Conservation (phyloP, 306 rosid species). For the Lupinus albus region DNA sequence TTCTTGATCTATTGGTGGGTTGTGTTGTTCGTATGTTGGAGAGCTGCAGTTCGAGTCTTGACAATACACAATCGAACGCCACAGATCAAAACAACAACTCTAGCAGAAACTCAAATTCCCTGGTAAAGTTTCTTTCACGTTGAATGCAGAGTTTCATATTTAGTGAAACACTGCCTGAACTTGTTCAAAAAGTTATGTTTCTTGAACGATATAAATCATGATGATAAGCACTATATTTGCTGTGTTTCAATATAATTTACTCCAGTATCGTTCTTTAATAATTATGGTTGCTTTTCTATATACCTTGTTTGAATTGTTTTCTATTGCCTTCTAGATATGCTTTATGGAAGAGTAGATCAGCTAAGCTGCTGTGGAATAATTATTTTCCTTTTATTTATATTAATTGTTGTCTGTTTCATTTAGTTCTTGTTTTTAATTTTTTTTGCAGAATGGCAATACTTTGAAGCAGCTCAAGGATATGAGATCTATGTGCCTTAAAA, state of each 20-base stretch:
- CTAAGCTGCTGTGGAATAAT: constrained; percentile 4
- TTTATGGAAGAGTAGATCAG: constrained; percentile 2
- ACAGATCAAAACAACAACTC: constrained; percentile 40
- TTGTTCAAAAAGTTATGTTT: constrained; percentile 20
- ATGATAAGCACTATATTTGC: constrained; percentile 1
- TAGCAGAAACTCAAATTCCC: constrained; percentile 30
- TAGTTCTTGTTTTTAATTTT: constrained; percentile 29
- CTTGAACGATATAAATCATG: constrained; percentile 1
- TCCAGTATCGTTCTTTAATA: constrained; percentile 1
- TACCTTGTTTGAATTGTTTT: constrained; percentile 23
- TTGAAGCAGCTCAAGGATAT: constrained; percentile 78
- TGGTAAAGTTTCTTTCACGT: constrained; percentile 55
- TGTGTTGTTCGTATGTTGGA: constrained; percentile 83
- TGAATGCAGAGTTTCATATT: constrained; percentile 7
- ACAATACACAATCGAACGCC: constrained; percentile 45
- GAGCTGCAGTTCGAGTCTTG: constrained; percentile 71
- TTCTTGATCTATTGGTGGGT: constrained; percentile 79
- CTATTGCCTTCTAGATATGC: constrained; percentile 18
- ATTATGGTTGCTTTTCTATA: neutral
- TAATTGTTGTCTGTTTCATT: constrained; percentile 27
- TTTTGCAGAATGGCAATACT: constrained; percentile 55
- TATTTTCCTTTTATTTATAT: neutral
- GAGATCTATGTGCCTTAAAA: constrained; percentile 86
- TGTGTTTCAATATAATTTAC: neutral
- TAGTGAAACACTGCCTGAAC: neutral